Percentiles rank a stretch among this genome's conserved stretches.
These are phyloP conservation scores for Aurantiochytrium sp. DNA, from an alignment of 108 stramenopile genomes.

Conservation along the genomic window DNA sequence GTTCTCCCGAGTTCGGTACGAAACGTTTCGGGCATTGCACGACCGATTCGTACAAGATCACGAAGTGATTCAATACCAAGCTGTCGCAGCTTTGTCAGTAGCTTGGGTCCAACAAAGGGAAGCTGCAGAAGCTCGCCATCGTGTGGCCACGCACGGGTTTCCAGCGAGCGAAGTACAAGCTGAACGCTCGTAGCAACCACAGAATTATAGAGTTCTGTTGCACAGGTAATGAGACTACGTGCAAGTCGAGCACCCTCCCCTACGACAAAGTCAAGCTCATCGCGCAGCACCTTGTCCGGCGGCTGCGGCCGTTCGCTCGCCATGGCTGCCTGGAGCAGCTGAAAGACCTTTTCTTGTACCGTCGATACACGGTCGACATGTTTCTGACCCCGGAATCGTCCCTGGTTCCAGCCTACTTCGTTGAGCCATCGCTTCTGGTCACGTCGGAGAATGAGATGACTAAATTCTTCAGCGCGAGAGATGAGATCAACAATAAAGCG, in stretches of 20 bases:
- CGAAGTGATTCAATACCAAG: background rate
- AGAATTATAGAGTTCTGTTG: background rate
- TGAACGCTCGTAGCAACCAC: background rate
- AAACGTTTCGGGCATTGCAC: background rate
- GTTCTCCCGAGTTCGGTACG: background rate
- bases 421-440: conserved; percentile 15
- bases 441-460: background rate
- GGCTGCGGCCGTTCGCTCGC: background rate
- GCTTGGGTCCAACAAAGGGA: background rate
- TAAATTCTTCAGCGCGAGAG: background rate
- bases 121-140: background rate
- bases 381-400: background rate
- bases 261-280: background rate
- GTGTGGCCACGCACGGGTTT: background rate
- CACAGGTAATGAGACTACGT: background rate
- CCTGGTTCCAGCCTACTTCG: background rate
- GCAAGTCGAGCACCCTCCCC: background rate
- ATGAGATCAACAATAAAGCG: background rate
- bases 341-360: background rate
- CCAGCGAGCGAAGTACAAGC: background rate
- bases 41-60: background rate
- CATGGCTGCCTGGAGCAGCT: background rate
- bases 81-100: background rate
- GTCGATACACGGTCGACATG: background rate
- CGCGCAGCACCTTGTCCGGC: background rate